A percentile compares a stretch with the other conserved stretches of the same genome.
Conservation (phyloP, 2,329 filamentous ascomycete genomes). For the Fusarium nygamai region DNA sequence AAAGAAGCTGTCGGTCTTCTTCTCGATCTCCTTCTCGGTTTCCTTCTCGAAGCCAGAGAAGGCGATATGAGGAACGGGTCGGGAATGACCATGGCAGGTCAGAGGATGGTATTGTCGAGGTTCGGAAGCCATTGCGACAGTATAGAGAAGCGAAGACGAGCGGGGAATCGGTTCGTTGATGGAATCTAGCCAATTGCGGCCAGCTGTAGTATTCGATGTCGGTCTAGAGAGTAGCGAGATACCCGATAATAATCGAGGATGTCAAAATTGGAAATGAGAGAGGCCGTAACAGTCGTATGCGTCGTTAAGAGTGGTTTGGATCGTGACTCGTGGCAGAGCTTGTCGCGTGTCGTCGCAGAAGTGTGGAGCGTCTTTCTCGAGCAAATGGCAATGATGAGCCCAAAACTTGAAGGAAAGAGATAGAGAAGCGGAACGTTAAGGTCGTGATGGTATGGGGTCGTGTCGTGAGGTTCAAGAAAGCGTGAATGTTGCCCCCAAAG, state of each 20-base stretch:
- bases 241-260: background rate
- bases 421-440: background rate
- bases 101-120: slow-evolving; percentile 78
- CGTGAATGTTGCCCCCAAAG: slow-evolving; percentile 27
- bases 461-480: slow-evolving; percentile 31
- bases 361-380: slow-evolving; percentile 32
- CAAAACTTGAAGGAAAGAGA: slow-evolving; percentile 22
- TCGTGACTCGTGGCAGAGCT: slow-evolving; percentile 33
- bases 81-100: slow-evolving; percentile 93
- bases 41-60: slow-evolving; percentile 90
- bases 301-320: slow-evolving; percentile 39
- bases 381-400: slow-evolving; percentile 10
- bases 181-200: background rate
- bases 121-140: slow-evolving; percentile 50
- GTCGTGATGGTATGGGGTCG: slow-evolving; percentile 22
- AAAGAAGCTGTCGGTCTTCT: slow-evolving; percentile 86
- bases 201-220: slow-evolving; percentile 6
- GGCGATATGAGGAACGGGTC: slow-evolving; percentile 89
- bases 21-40: slow-evolving; percentile 65
- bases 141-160: background rate
- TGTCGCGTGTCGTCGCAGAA: slow-evolving; percentile 38
- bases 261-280: slow-evolving; percentile 20
- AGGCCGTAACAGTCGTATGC: slow-evolving; percentile 44
- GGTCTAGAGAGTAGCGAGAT: background rate
- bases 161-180: background rate